Evolutionary conservation across 2,329 filamentous ascomycete species (phyloP), one percentile per base, ranked within the genome.

Genomic region (Magnaporthiopsis rhizophila): DNA sequence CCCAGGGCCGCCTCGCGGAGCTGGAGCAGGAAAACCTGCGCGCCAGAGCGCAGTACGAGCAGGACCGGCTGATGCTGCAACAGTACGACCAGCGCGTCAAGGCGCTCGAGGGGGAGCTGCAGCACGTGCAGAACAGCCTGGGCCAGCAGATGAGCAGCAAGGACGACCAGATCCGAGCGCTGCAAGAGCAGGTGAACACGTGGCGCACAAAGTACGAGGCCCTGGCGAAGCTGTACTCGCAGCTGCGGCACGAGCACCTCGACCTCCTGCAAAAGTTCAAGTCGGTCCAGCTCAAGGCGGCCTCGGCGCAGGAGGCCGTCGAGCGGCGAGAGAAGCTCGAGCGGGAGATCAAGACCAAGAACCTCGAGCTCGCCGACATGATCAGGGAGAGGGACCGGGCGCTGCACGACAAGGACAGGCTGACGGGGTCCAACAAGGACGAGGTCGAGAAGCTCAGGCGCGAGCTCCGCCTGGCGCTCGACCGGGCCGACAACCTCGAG

Each of bases 341-440:
- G 79, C 89, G 94, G 45, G 95, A 99, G 78, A 90, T 99, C 75
- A 99, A 99, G 85, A 97, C 94, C 36, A 99, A 99, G 85, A 99
- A 99, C 74, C 81, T 99, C n/a, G 95, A 99, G 76, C 79, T 99
- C 67, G 95, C 95, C 38, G 92, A 98, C 75, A 98, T 99, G 95
- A 99, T 99, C 68, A 87, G 95, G 58, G 95, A 99, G 79, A 86
- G 95, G 70, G 95, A 99, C 73, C 87, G 95, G 68, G 95, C 95
- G 36, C 78, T 97, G 63, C 92, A 98, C 72, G 95, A 99, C 67
- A 92, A 93, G 75, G 95, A 99, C 73, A 87, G 95, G 64, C 79
- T 89, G n/a, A 86, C 82, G 62, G 95, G 95, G 62, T 90, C 87
- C 64, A 93, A 93, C 76, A 93, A 91, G 72, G 95, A 99, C 65